Evolutionary conservation across 208 protist genomes (phyloP).

Genomic region (Leishmania aethiopica): DNA sequence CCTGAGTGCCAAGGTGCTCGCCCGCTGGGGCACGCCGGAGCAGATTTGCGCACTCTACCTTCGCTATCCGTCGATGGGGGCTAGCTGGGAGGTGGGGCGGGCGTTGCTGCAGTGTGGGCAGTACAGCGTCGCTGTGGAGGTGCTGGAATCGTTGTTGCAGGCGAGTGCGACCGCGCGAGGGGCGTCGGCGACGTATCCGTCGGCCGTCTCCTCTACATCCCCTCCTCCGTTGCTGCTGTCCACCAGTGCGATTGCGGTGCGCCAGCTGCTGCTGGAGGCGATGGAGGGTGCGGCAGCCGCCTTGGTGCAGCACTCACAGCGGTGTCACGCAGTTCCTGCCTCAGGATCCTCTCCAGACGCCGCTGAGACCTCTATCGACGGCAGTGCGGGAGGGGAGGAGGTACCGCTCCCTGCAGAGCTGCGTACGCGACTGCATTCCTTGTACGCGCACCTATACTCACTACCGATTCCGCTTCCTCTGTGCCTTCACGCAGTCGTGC

Average conservation of each 20-base stretch:
- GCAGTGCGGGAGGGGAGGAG: slow-evolving; percentile 1
- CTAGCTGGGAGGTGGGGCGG: slow-evolving; percentile 69
- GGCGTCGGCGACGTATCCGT: neutral
- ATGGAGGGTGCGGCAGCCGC: slow-evolving; percentile 28
- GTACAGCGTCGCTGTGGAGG: slow-evolving; percentile 42
- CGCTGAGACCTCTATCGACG: neutral
- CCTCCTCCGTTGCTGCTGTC: neutral
- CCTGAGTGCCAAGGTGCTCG: slow-evolving; percentile 64
- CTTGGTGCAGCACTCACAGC: slow-evolving; percentile 10
- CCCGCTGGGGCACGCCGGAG: slow-evolving; percentile 41
- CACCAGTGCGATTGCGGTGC: slow-evolving; percentile 17
- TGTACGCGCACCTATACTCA: slow-evolving; percentile 15
- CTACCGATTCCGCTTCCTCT: slow-evolving; percentile 26
- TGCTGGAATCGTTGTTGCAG: slow-evolving; percentile 45
- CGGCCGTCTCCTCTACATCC: neutral
- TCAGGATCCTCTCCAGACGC: neutral
- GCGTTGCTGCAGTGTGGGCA: slow-evolving; percentile 50
- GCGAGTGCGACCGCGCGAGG: neutral
- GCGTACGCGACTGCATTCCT: slow-evolving; percentile 15
- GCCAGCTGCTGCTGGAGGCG: slow-evolving; percentile 32
- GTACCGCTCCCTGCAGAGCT: slow-evolving; percentile 25
- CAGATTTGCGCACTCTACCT: slow-evolving; percentile 42
- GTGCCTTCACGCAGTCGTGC: slow-evolving; percentile 27
- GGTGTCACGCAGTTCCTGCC: neutral
- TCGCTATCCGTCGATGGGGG: slow-evolving; percentile 50